These are phyloP conservation scores for Starmerella vaccinii DNA, from an alignment of 805 yeast species.

Conservation along the genomic window DNA sequence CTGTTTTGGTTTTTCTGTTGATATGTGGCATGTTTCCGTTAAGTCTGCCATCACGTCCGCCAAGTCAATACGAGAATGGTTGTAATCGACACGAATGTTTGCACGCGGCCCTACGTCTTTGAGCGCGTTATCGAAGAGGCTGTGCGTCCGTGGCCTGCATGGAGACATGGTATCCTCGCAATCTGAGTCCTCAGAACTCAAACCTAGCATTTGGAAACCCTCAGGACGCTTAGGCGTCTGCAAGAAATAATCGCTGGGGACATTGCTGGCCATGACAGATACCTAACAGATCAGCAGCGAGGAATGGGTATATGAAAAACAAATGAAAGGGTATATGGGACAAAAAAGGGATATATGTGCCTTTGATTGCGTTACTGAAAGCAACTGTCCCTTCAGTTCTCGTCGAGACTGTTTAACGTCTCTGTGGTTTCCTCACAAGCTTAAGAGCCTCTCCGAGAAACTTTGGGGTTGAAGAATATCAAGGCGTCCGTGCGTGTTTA, in stretches of 20 bases:
- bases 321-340: background rate
- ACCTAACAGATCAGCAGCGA: background rate
- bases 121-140: background rate
- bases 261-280: background rate
- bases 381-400: background rate
- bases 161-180: background rate
- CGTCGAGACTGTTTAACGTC: background rate
- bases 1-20: background rate
- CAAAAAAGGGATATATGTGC: background rate
- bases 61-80: background rate
- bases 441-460: background rate
- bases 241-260: background rate
- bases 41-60: background rate
- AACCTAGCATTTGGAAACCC: background rate
- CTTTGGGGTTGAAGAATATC: background rate
- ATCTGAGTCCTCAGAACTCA: background rate
- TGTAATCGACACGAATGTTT: background rate
- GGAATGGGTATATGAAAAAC: background rate
- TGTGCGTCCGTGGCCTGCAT: background rate
- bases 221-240: background rate
- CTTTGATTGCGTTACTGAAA: background rate
- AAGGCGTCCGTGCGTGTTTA: background rate
- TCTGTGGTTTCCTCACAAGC: background rate
- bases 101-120: background rate
- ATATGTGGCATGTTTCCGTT: constrained; percentile 1